Evolutionary conservation across 2,329 filamentous ascomycete species (phyloP).

Genomic region (Remersonia thermophila): DNA sequence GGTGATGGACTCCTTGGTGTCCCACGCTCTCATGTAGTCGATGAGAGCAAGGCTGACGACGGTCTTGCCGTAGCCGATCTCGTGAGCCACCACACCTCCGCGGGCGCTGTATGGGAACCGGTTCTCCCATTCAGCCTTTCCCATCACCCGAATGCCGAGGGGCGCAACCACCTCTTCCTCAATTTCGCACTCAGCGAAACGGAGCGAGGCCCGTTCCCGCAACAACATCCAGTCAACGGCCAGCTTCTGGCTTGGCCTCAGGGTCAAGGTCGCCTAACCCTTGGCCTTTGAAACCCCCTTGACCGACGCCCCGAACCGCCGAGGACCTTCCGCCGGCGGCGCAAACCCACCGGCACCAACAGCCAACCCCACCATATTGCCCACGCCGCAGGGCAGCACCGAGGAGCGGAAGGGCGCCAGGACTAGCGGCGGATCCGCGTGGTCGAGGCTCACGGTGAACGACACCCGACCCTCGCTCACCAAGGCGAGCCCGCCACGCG

Average conservation of each 20-base stretch:
- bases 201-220: slow-evolving; percentile 13
- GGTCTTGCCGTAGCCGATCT: slow-evolving; percentile 35
- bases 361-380: slow-evolving; percentile 2
- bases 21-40: slow-evolving; percentile 17
- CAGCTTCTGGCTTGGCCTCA: slow-evolving; percentile 15
- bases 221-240: slow-evolving; percentile 23
- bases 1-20: slow-evolving; percentile 11
- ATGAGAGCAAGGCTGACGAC: slow-evolving; percentile 28
- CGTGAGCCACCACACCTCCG: slow-evolving; percentile 31
- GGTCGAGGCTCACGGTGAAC: slow-evolving; percentile 5
- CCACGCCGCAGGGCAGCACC: slow-evolving; percentile 2
- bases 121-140: slow-evolving; percentile 18
- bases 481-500: slow-evolving; percentile 3
- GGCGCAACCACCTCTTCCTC: slow-evolving; percentile 26
- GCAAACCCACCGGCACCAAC: too few relatives aligned
- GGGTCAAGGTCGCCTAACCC: too few relatives aligned
- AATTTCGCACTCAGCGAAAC: slow-evolving; percentile 26
- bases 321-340: not conserved
- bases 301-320: slow-evolving; percentile 6
- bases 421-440: not conserved
- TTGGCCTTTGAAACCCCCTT: too few relatives aligned
- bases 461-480: not conserved
- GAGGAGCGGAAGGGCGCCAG: slow-evolving; percentile 4
- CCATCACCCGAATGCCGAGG: slow-evolving; percentile 24
- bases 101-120: slow-evolving; percentile 16